These are phyloP conservation scores for Melampsora occidentalis DNA, from an alignment of 1,284 basidiomycete genomes.

Conservation along the genomic window DNA sequence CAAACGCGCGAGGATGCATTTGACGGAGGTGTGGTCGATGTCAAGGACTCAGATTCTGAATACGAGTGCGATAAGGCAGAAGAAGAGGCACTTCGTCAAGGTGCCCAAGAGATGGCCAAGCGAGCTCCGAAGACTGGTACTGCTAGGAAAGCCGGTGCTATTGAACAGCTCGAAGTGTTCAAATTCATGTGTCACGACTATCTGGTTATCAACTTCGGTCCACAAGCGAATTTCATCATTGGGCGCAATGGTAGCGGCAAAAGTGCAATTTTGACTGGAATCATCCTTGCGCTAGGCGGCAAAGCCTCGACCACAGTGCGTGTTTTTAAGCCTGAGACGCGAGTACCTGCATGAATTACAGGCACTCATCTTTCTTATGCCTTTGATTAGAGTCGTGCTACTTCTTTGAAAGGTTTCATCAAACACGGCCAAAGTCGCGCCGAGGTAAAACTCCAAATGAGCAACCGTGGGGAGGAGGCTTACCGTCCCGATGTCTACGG, in stretches of 20 bases:
- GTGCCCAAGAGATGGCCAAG: slow-evolving; percentile 9
- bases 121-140: neutral
- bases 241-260: slow-evolving; percentile 77
- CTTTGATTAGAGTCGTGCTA: slow-evolving; percentile 61
- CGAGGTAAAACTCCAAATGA: slow-evolving; percentile 74
- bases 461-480: slow-evolving; percentile 85
- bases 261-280: slow-evolving; percentile 87
- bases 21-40: neutral
- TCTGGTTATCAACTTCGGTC: slow-evolving; percentile 50
- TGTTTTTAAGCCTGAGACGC: neutral
- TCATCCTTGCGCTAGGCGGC: slow-evolving; percentile 89
- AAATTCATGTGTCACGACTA: slow-evolving; percentile 55
- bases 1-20: no score
- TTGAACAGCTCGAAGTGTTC: slow-evolving; percentile 52
- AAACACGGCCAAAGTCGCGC: slow-evolving; percentile 71
- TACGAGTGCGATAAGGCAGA: slow-evolving; percentile 20
- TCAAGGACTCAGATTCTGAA: slow-evolving; percentile 7
- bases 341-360: neutral
- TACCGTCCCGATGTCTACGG: slow-evolving; percentile 80
- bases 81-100: neutral
- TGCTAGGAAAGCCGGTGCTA: slow-evolving; percentile 48
- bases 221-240: slow-evolving; percentile 92
- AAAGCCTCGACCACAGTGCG: slow-evolving; percentile 79
- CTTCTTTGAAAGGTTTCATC: slow-evolving; percentile 82
- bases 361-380: neutral